Evolutionary conservation across 306 rosid genomes (phyloP).

Genomic region (Pyrus bretschneideri): DNA sequence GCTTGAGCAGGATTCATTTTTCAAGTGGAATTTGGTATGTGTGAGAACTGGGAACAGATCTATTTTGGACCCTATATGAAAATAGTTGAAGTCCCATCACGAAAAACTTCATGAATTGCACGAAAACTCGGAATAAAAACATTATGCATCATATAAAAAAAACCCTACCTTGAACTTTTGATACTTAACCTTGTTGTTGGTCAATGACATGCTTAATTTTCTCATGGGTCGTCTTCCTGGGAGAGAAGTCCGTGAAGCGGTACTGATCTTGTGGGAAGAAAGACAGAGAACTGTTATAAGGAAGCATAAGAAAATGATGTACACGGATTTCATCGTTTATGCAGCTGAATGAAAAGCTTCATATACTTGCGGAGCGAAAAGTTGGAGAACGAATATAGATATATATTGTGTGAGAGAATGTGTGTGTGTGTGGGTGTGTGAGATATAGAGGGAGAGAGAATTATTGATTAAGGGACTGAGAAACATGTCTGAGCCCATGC

Average conservation of each 20-base stretch:
- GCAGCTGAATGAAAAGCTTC: constrained; percentile 19
- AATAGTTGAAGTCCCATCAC: not conserved
- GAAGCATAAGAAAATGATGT: constrained; percentile 44
- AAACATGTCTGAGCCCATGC: constrained; percentile 58
- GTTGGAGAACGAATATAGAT: constrained; percentile 41
- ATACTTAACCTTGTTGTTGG: constrained; percentile 11
- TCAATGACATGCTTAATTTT: constrained; percentile 36
- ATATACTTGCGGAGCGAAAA: constrained; percentile 17
- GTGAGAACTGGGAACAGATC: not conserved
- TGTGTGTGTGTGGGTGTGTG: constrained; percentile 8
- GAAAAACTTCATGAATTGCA: not conserved
- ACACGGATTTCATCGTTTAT: constrained; percentile 42
- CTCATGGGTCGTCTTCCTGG: constrained; percentile 19
- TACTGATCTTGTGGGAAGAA: constrained; percentile 32
- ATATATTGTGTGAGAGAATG: constrained; percentile 23
- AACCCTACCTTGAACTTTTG: constrained; percentile 30
- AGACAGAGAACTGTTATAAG: constrained; percentile 33
- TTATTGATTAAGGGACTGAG: constrained; percentile 55
- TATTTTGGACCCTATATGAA: not conserved
- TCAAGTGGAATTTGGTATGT: not conserved
- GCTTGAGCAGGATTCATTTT: not conserved
- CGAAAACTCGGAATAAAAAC: not conserved
- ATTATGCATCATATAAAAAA: not conserved
- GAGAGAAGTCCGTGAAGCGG: constrained; percentile 23
- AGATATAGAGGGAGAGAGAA: constrained; percentile 24